These are phyloP conservation scores for Lotus japonicus DNA, from an alignment of 306 rosid genomes.

Conservation along the genomic window DNA sequence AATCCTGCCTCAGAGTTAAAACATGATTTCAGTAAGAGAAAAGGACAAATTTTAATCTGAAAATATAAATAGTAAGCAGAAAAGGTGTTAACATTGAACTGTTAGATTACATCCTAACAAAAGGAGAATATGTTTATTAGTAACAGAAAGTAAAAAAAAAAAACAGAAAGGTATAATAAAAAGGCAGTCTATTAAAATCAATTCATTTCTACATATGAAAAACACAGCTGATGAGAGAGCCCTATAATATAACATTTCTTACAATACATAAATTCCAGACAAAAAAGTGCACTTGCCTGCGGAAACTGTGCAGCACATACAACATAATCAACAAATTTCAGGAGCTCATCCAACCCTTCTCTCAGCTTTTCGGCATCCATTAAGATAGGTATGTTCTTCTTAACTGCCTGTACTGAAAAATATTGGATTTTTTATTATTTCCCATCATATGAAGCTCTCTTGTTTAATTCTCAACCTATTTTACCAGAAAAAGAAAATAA, in stretches of 20 bases:
- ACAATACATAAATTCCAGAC: no score
- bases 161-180: no score
- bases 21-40: neutral
- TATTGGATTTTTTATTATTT: constrained; percentile 29
- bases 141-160: no score
- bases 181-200: no score
- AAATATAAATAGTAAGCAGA: no score
- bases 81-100: no score
- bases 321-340: constrained; percentile 51
- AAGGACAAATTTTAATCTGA: neutral
- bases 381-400: constrained; percentile 62
- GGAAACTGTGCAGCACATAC: constrained; percentile 79
- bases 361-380: constrained; percentile 75
- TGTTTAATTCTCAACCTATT: neutral
- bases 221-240: neutral
- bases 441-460: constrained; percentile 10
- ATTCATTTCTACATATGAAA: neutral
- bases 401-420: constrained; percentile 60
- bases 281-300: constrained; percentile 48
- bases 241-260: no score
- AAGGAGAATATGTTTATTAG: no score
- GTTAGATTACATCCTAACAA: no score
- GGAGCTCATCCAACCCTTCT: constrained; percentile 85
- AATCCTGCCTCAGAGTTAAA: neutral
- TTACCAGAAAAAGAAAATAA: constrained; percentile 1